Conservation (phyloP, 1,284 basidiomycete genomes). For the Ceratobasidium sp. region DNA sequence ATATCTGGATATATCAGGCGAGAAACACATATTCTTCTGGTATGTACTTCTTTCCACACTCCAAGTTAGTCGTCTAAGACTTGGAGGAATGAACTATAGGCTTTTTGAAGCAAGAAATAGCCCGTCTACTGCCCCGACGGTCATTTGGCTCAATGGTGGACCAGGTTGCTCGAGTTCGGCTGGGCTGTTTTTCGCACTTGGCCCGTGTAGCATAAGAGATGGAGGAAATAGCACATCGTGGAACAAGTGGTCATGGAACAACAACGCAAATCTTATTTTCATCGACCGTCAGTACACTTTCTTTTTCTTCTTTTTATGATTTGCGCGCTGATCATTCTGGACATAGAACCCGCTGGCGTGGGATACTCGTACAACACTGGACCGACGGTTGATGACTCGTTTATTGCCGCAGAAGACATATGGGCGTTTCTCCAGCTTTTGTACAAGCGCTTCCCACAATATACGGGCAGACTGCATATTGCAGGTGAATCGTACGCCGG, state of each 20-base stretch:
- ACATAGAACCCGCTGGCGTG: slow-evolving; percentile 64
- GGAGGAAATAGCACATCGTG: slow-evolving; percentile 61
- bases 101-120: slow-evolving; percentile 63
- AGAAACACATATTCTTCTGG: slow-evolving; percentile 62
- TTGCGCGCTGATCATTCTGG: neutral
- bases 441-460: slow-evolving; percentile 59
- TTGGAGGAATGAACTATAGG: slow-evolving; percentile 25
- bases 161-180: slow-evolving; percentile 61
- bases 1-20: slow-evolving; percentile 66
- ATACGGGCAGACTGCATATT: slow-evolving; percentile 54
- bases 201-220: slow-evolving; percentile 65
- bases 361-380: slow-evolving; percentile 65
- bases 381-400: slow-evolving; percentile 60
- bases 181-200: slow-evolving; percentile 62
- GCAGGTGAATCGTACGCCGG: slow-evolving; percentile 69
- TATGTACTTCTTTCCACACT: too few species aligned
- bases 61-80: too few species aligned
- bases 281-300: slow-evolving; percentile 55
- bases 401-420: slow-evolving; percentile 63
- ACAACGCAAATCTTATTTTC: slow-evolving; percentile 62
- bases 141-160: slow-evolving; percentile 65
- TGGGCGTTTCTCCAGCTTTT: slow-evolving; percentile 68
- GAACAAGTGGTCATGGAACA: slow-evolving; percentile 67
- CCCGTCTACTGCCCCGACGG: slow-evolving; percentile 62
- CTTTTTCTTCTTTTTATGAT: neutral